phyloP scores from a whole-genome alignment of 352 stramenopile species.

The Chrysophaeum taylorii region DNA sequence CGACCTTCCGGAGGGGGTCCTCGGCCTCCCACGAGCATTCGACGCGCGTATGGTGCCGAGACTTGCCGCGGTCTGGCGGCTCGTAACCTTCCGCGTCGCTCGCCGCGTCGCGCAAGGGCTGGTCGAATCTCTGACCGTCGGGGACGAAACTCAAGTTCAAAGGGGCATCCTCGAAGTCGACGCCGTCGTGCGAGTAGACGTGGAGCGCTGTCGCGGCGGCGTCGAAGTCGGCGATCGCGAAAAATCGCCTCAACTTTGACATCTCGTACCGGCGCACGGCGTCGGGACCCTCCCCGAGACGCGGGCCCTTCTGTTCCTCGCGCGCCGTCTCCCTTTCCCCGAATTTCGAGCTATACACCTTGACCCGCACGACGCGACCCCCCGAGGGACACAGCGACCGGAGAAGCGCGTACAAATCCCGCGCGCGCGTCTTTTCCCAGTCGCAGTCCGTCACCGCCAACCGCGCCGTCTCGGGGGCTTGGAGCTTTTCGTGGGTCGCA shows the following conservation, averaged over 20 bases:
- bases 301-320: too few species aligned
- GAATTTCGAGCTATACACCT: too few species aligned
- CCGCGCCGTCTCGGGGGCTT: too few species aligned
- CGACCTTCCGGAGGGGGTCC: not conserved
- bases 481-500: too few species aligned
- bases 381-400: too few species aligned
- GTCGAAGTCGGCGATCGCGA: slow-evolving; percentile 5
- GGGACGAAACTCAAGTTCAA: not conserved
- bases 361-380: too few species aligned
- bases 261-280: too few species aligned
- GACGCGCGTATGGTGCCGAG: not conserved
- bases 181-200: slow-evolving; percentile 4
- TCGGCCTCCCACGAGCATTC: slow-evolving; percentile 3
- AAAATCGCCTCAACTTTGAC: slow-evolving; percentile 9
- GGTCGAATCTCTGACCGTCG: not conserved
- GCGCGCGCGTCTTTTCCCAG: too few species aligned
- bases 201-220: not conserved
- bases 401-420: too few species aligned
- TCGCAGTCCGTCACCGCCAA: too few species aligned
- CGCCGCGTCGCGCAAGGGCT: not conserved
- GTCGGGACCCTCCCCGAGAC: not conserved
- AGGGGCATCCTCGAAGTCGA: not conserved
- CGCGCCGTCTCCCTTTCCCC: too few species aligned
- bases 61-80: not conserved
- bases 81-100: not conserved